Conservation (phyloP, 805 yeast species). For the Cyberlindnera suaveolens region DNA sequence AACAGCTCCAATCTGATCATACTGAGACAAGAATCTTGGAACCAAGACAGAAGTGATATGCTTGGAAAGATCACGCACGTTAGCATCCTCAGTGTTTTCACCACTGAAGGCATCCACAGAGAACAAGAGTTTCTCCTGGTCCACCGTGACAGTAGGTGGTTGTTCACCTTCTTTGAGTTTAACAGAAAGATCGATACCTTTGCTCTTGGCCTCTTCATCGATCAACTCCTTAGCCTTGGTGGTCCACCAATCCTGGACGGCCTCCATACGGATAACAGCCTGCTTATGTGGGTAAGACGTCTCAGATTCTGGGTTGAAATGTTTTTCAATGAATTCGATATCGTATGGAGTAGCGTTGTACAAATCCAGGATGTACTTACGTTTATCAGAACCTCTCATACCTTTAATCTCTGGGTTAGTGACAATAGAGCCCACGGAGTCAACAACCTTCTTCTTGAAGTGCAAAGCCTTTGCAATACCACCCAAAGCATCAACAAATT, state of each 20-base stretch:
- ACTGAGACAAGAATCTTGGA: conserved; percentile 47
- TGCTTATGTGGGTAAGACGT: conserved; percentile 73
- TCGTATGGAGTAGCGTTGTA: conserved; percentile 84
- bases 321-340: conserved; percentile 61
- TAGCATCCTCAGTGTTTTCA: conserved; percentile 37
- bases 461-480: conserved; percentile 71
- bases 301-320: conserved; percentile 37
- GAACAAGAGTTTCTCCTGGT: conserved; percentile 38
- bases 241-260: conserved; percentile 87
- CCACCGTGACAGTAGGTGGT: conserved; percentile 46
- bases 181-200: conserved; percentile 21
- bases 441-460: conserved; percentile 60
- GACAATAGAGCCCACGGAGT: conserved; percentile 39
- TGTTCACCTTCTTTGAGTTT: conserved; percentile 27
- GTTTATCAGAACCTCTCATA: conserved; percentile 75
- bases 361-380: conserved; percentile 79
- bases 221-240: conserved; percentile 43
- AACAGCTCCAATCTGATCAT: conserved; percentile 42
- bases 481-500: conserved; percentile 50
- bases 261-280: conserved; percentile 76
- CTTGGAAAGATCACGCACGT: conserved; percentile 61
- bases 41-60: conserved; percentile 55
- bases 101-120: conserved; percentile 55
- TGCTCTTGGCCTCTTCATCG: conserved; percentile 28
- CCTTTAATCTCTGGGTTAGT: conserved; percentile 83